A percentile compares a stretch with the other conserved stretches of the same genome.
Conservation (phyloP, 2,329 filamentous ascomycete genomes). For the Lasiodiplodia gonubiensis region DNA sequence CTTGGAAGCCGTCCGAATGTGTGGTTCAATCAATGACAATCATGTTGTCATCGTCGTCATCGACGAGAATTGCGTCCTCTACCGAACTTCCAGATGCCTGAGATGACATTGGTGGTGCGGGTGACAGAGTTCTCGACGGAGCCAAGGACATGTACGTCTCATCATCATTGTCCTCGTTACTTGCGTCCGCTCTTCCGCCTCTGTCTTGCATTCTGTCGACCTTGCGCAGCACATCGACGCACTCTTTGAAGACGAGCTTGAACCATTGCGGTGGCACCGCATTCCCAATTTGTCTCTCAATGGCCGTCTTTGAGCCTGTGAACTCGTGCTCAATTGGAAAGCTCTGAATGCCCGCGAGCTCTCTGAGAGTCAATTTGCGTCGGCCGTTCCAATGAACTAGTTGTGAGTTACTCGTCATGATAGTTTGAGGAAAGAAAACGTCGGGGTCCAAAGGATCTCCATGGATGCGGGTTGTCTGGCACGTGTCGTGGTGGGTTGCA, state of each 20-base stretch:
- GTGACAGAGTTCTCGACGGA: not conserved
- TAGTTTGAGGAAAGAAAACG: too few species aligned
- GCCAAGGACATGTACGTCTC: not conserved
- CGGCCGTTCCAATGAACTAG: not conserved
- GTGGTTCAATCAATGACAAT: not conserved
- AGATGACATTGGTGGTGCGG: not conserved
- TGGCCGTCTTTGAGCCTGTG: not conserved
- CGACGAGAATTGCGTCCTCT: not conserved
- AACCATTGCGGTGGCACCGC: conserved; percentile 15
- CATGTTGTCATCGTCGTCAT: not conserved
- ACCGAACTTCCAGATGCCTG: not conserved
- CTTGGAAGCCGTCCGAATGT: not conserved
- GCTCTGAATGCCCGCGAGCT: conserved; percentile 21
- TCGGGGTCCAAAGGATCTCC: not conserved
- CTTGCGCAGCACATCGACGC: conserved; percentile 2
- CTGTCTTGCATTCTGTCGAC: not conserved
- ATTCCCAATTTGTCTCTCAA: conserved; percentile 26
- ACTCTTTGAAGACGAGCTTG: not conserved
- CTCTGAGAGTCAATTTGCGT: conserved; percentile 3
- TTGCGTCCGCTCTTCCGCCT: not conserved
- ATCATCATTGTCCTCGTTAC: not conserved
- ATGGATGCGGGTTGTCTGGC: not conserved
- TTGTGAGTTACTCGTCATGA: not conserved
- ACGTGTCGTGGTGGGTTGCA: not conserved
- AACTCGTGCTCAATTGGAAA: conserved; percentile 27